Conservation (phyloP, 2,329 filamentous ascomycete genomes). For the Trichoderma sp. region DNA sequence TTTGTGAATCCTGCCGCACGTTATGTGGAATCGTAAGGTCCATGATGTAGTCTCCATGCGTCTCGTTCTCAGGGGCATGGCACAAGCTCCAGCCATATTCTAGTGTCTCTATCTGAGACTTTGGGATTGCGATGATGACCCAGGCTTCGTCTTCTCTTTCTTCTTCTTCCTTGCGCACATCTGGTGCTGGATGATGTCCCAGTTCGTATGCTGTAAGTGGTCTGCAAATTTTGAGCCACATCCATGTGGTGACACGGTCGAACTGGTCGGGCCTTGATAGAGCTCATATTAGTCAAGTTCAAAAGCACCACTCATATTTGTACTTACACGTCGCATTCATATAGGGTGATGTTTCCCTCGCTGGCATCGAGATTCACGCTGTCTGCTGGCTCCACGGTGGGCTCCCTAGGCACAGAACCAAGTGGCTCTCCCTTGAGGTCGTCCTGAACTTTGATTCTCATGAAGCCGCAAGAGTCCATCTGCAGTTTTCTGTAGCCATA, state of each 20-base stretch:
- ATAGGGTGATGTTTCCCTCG: constrained; percentile 25
- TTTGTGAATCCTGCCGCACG: not conserved
- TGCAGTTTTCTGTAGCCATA: constrained; percentile 28
- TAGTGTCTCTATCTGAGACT: constrained; percentile 22
- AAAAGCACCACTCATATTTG: not conserved
- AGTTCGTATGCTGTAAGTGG: constrained; percentile 19
- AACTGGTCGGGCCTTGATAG: not conserved
- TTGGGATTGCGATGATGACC: constrained; percentile 26
- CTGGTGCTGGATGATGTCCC: constrained; percentile 3
- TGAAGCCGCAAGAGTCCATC: constrained; percentile 27
- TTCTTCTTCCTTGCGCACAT: constrained; percentile 11
- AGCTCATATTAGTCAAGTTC: not conserved
- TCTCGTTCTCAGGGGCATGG: not conserved
- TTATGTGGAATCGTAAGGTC: not conserved
- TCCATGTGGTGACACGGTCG: constrained; percentile 22
- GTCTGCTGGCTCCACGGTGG: not conserved
- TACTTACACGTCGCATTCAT: constrained; percentile 26
- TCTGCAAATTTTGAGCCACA: constrained; percentile 29
- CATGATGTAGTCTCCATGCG: not conserved
- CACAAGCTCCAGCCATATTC: constrained; percentile 24
- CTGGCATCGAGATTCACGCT: constrained; percentile 15
- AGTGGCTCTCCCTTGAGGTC: not conserved
- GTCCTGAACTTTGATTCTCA: not conserved
- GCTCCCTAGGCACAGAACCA: not conserved
- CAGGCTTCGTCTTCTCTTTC: constrained; percentile 15